A percentile compares a stretch with the other conserved stretches of the same genome.
phyloP scores from a whole-genome alignment of 2,329 filamentous ascomycete species.

The Fusarium sp. region DNA sequence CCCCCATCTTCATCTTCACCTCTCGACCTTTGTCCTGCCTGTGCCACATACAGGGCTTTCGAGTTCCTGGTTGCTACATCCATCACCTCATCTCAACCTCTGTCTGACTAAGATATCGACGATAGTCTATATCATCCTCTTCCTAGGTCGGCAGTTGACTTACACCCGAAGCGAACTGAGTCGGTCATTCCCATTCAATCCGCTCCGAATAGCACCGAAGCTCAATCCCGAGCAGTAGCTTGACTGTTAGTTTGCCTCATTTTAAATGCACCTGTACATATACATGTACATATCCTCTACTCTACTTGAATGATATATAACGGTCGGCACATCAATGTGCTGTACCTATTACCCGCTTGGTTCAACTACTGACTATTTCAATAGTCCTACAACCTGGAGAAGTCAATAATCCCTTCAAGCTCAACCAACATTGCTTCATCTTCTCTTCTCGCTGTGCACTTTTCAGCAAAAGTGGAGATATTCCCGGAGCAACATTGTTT shows the following conservation, averaged over 20 bases:
- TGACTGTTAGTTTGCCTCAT: constrained; percentile 38
- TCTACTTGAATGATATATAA: constrained; percentile 14
- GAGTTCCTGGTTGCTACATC: constrained; percentile 45
- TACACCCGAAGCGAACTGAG: constrained; percentile 11
- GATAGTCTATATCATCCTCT: not conserved
- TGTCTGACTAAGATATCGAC: not conserved
- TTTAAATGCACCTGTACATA: not conserved
- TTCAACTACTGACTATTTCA: constrained; percentile 16
- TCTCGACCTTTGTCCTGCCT: constrained; percentile 38
- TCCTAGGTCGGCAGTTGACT: constrained; percentile 7
- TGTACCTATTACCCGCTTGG: not conserved
- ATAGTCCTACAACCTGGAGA: constrained; percentile 12
- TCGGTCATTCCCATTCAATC: constrained; percentile 12
- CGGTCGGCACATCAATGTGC: not conserved
- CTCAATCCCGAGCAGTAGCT: constrained; percentile 18
- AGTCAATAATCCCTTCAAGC: constrained; percentile 9
- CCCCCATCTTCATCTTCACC: constrained; percentile 31
- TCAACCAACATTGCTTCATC: constrained; percentile 21
- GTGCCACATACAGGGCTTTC: constrained; percentile 42
- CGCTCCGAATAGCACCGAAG: constrained; percentile 12
- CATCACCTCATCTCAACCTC: constrained; percentile 11
- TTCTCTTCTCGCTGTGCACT: constrained; percentile 13
- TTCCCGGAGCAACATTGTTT: not conserved
- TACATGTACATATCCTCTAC: not conserved
- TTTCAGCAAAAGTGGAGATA: constrained; percentile 5